Conservation (phyloP, 179 eudicot genomes). For the Sideroxylon spinosum region DNA sequence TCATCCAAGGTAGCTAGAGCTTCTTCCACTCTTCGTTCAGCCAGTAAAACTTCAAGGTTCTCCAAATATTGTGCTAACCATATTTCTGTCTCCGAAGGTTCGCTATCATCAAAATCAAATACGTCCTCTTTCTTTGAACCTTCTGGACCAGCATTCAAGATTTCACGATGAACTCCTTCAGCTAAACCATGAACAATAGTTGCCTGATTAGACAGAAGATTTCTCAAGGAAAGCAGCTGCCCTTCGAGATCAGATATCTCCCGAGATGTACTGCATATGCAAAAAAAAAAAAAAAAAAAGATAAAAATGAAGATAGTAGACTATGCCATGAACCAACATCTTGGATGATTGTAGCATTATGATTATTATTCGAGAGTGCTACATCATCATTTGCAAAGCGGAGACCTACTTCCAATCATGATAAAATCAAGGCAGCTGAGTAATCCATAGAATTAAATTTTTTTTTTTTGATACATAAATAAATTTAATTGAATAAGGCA, state of each 20-base stretch:
- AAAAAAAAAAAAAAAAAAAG: slow-evolving; percentile 1
- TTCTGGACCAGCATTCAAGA: slow-evolving; percentile 39
- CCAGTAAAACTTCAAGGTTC: slow-evolving; percentile 61
- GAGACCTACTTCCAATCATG: neutral
- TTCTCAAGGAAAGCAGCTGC: slow-evolving; percentile 65
- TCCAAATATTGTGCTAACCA: slow-evolving; percentile 64
- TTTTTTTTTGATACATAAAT: no score
- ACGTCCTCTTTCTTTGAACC: slow-evolving; percentile 33
- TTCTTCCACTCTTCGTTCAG: slow-evolving; percentile 69
- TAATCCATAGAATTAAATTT: neutral
- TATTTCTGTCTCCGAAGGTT: slow-evolving; percentile 41
- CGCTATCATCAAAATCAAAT: slow-evolving; percentile 27
- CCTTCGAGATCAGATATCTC: slow-evolving; percentile 88
- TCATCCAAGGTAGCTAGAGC: slow-evolving; percentile 54
- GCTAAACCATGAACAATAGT: slow-evolving; percentile 57
- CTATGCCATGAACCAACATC: slow-evolving; percentile 8
- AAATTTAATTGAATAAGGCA: no score
- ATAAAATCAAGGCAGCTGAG: neutral
- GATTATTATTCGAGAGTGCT: neutral
- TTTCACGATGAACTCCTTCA: slow-evolving; percentile 63
- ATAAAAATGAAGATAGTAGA: neutral
- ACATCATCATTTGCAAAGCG: neutral
- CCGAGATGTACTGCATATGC: slow-evolving; percentile 64
- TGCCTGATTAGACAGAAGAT: slow-evolving; percentile 66
- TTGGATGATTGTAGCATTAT: slow-evolving; percentile 1